Conservation (phyloP, 768 basidiomycete species). For the Lactarius deliciosus region DNA sequence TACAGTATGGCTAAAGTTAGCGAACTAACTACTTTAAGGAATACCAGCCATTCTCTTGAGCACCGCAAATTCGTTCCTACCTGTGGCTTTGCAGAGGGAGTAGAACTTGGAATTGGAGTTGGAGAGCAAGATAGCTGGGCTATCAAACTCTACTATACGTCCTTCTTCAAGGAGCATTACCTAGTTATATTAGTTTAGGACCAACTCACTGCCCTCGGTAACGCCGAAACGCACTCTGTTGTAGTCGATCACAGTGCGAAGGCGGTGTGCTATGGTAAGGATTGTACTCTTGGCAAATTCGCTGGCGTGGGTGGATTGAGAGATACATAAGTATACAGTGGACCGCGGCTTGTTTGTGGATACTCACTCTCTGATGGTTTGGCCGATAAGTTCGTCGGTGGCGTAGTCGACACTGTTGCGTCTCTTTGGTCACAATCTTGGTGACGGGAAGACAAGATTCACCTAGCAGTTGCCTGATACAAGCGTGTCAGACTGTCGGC, state of each 20-base stretch:
- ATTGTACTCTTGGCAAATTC: slow-evolving; percentile 82
- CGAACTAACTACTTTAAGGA: background rate
- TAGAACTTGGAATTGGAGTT: slow-evolving; percentile 63
- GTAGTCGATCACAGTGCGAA: slow-evolving; percentile 81
- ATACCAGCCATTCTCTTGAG: slow-evolving; percentile 64
- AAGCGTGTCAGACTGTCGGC: slow-evolving; percentile 2
- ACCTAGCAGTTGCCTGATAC: slow-evolving; percentile 67
- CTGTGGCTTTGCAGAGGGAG: slow-evolving; percentile 69
- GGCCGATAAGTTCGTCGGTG: slow-evolving; percentile 83
- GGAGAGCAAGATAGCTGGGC: slow-evolving; percentile 56
- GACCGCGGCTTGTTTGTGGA: background rate
- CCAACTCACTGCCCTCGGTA: background rate
- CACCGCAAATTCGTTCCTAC: slow-evolving; percentile 65
- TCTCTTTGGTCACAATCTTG: background rate
- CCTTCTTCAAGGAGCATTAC: slow-evolving; percentile 80
- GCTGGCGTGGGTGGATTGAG: slow-evolving; percentile 36
- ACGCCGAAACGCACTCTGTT: slow-evolving; percentile 56
- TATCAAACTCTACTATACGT: slow-evolving; percentile 74
- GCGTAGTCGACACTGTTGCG: slow-evolving; percentile 69
- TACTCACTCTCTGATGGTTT: slow-evolving; percentile 74
- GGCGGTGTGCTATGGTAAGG: slow-evolving; percentile 77
- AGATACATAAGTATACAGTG: background rate
- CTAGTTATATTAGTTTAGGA: slow-evolving; percentile 38
- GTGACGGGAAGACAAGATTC: background rate
- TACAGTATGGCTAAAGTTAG: too few relatives aligned